Evolutionary conservation across 2,329 filamentous ascomycete genomes (phyloP).

Genomic region (Bipolaris sorokiniana): DNA sequence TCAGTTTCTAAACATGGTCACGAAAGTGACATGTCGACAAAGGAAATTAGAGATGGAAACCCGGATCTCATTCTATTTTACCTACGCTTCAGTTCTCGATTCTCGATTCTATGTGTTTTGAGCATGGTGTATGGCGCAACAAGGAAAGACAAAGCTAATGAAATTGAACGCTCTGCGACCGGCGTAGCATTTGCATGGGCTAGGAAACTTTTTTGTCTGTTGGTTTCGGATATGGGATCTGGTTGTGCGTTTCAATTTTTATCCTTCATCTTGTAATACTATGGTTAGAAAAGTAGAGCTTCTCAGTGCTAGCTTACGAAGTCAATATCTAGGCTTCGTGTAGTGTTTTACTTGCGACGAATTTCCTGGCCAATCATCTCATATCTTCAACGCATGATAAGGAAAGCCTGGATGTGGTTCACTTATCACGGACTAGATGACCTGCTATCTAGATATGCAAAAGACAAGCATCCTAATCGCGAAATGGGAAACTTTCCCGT

Average conservation of each 20-base stretch:
- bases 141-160: constrained; percentile 17
- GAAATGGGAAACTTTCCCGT: background rate
- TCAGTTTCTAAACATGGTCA: constrained; percentile 37
- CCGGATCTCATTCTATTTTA: background rate
- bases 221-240: background rate
- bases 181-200: constrained; percentile 12
- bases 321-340: background rate
- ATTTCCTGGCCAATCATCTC: too few relatives aligned
- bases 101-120: background rate
- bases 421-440: too few relatives aligned
- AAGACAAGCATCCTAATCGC: too few relatives aligned
- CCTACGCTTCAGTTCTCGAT: background rate
- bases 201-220: constrained; percentile 1
- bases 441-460: too few relatives aligned
- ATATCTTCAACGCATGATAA: too few relatives aligned
- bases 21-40: background rate
- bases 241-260: background rate
- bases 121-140: constrained; percentile 16
- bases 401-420: too few relatives aligned
- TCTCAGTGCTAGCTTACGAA: background rate
- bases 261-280: background rate
- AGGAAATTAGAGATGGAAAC: background rate
- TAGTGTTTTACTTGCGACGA: background rate
- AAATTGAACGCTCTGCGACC: constrained; percentile 12
- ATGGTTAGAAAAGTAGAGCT: background rate